Conservation (phyloP, 208 protist species). For the Trypanosoma melophagium region DNA sequence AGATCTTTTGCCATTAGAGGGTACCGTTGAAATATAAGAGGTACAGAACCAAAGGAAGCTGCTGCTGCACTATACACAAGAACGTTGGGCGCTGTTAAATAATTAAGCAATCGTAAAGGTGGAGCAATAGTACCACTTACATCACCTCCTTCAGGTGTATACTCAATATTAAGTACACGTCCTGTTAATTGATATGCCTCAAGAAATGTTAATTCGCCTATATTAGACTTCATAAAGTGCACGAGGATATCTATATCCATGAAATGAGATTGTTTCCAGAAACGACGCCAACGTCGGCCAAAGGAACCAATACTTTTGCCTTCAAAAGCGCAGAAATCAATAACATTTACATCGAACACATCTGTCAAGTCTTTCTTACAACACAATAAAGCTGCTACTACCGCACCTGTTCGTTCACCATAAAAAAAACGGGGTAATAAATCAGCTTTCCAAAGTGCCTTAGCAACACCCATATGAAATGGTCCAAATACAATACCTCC, state of each 20-base stretch:
- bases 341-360: constrained; percentile 14
- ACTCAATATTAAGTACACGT: constrained; percentile 79
- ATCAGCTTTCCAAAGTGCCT: constrained; percentile 52
- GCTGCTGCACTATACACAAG: constrained; percentile 60
- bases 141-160: constrained; percentile 19
- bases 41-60: constrained; percentile 28
- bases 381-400: constrained; percentile 69
- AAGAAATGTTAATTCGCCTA: constrained; percentile 80
- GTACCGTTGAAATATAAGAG: constrained; percentile 27
- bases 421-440: constrained; percentile 70
- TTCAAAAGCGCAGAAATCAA: constrained; percentile 25
- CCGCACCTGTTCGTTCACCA: constrained; percentile 54
- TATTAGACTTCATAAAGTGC: constrained; percentile 44
- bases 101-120: constrained; percentile 55
- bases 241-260: constrained; percentile 55
- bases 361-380: constrained; percentile 40
- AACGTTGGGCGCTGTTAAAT: constrained; percentile 74
- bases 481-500: constrained; percentile 53
- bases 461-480: constrained; percentile 72
- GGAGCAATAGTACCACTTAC: constrained; percentile 11
- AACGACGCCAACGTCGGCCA: constrained; percentile 26
- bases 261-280: constrained; percentile 44
- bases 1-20: constrained; percentile 37
- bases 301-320: background rate
- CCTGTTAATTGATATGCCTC: constrained; percentile 79